Base-by-base conservation (phyloP, 139 green algal species). In the Micractinium conductrix region DNA sequence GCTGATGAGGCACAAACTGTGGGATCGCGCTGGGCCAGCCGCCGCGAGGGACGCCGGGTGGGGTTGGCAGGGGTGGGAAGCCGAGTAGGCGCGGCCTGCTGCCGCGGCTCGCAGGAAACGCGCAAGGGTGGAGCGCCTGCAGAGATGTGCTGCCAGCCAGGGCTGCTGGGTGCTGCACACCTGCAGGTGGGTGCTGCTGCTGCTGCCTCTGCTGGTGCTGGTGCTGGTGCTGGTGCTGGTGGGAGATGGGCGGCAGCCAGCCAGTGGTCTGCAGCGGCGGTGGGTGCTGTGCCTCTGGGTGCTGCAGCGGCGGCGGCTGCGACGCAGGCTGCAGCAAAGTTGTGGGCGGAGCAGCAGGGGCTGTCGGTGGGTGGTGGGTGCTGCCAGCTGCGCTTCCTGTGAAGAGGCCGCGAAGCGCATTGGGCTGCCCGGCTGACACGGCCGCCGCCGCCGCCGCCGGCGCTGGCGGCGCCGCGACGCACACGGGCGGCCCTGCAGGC, bases 381-480 rank as follows among this genome's bases (percentile, higher is more conserved):
- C 69, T 16, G 33, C n/a, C 10, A 1, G 63, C 33, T 22, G 33
- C 35, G 74, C 16, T n/a, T 12, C 10, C 45, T 24, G 37, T 19
- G 38, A 82, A 82, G 9, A 82, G 17, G 38, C 58, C 58, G 1
- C 76, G 28, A 38, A 82, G 58, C 4, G 55, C 76, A 33, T 42
- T 65, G n/a, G 4, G 30, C 12, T 2, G 78, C 62, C 17, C 60
- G 30, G 30, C 60, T 75, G 42, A 17, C 40, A 26, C 78, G 12
- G 62, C 62, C 10, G 7, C 4, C 7, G 33, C 60, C 2, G 22
- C 45, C 24, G 73, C 72, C 35, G 69, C 38, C 35, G 38, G 9
- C 17, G 69, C 38, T 79, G 73, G 44, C 44, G 70, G 9, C 8
- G 70, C 16, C 2, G 28, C 1, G 26, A 28, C 24, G 7, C 26